These are phyloP conservation scores for Arabidopsis hybrid DNA, from an alignment of 441 rosid species.

Conservation along the genomic window DNA sequence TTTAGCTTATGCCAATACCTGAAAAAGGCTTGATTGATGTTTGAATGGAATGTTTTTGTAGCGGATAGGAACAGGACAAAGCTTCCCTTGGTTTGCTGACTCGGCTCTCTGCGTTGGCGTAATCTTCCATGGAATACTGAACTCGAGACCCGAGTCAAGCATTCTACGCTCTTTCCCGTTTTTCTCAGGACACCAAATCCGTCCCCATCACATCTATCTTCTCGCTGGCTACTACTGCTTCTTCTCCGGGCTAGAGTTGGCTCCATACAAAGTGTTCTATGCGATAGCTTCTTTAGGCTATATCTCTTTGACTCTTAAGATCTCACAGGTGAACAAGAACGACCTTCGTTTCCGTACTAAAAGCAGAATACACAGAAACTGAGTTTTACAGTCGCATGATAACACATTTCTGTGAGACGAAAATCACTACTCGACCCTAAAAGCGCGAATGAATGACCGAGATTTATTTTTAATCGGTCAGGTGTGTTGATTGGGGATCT, in stretches of 20 bases:
- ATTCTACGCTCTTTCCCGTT: slow-evolving; percentile 57
- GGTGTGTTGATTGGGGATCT: slow-evolving; percentile 22
- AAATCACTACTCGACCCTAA: slow-evolving; percentile 9
- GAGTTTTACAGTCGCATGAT: slow-evolving; percentile 13
- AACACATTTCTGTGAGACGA: not conserved
- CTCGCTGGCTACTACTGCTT: slow-evolving; percentile 77
- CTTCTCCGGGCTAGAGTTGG: slow-evolving; percentile 78
- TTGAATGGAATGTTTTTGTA: slow-evolving; percentile 47
- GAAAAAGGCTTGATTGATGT: not conserved
- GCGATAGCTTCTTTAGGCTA: slow-evolving; percentile 79
- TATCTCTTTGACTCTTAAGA: slow-evolving; percentile 55
- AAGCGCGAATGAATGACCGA: slow-evolving; percentile 11
- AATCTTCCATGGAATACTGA: slow-evolving; percentile 74
- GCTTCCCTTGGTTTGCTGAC: slow-evolving; percentile 88
- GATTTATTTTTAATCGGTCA: slow-evolving; percentile 28
- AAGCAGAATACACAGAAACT: slow-evolving; percentile 86
- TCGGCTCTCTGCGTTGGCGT: slow-evolving; percentile 76
- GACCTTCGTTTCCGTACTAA: slow-evolving; percentile 62
- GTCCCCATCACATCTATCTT: slow-evolving; percentile 61
- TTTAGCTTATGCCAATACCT: slow-evolving; percentile 8
- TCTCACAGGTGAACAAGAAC: slow-evolving; percentile 64
- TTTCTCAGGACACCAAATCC: slow-evolving; percentile 57
- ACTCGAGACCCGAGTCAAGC: slow-evolving; percentile 70
- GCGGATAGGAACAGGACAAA: slow-evolving; percentile 84
- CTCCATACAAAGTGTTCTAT: slow-evolving; percentile 79